Percentiles rank a stretch among this genome's conserved stretches.
Evolutionary conservation across 2,329 filamentous ascomycete genomes (phyloP).

Genomic region (Diaporthe citrichinensis): DNA sequence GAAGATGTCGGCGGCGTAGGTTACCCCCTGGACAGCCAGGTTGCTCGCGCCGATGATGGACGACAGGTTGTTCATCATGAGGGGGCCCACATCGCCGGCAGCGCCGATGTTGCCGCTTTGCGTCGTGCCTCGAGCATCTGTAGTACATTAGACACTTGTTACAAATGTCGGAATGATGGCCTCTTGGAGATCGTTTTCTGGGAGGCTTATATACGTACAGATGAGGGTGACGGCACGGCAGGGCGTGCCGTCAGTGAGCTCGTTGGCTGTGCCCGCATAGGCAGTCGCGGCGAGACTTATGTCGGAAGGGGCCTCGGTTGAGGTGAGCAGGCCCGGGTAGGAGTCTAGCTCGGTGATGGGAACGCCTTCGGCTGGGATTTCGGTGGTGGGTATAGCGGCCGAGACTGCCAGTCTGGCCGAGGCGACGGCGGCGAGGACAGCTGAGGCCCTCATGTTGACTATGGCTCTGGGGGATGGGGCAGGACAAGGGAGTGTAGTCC

Average conservation of each 20-base stretch:
- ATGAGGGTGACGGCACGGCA: constrained; percentile 40
- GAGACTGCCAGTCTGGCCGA: constrained; percentile 11
- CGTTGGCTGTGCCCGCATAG: constrained; percentile 31
- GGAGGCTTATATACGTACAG: constrained; percentile 2
- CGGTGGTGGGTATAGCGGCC: background rate
- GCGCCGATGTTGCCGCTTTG: constrained; percentile 41
- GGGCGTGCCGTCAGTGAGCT: constrained; percentile 39
- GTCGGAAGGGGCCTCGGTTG: background rate
- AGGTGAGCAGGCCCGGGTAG: constrained; percentile 2
- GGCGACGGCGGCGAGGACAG: constrained; percentile 4
- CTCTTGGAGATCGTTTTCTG: background rate
- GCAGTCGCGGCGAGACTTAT: background rate
- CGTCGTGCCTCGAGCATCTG: constrained; percentile 37
- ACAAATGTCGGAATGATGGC: no score
- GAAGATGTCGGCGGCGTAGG: constrained; percentile 45
- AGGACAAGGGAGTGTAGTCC: background rate
- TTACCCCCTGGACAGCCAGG: constrained; percentile 48
- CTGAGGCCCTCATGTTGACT: constrained; percentile 11
- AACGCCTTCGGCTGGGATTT: background rate
- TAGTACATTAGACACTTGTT: background rate
- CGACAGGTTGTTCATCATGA: constrained; percentile 45
- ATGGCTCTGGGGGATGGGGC: background rate
- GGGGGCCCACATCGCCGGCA: constrained; percentile 45
- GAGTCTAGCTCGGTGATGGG: constrained; percentile 17
- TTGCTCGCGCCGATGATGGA: constrained; percentile 38